phyloP scores from a whole-genome alignment of 2,329 filamentous ascomycete species.

The Fusarium keratoplasticum region DNA sequence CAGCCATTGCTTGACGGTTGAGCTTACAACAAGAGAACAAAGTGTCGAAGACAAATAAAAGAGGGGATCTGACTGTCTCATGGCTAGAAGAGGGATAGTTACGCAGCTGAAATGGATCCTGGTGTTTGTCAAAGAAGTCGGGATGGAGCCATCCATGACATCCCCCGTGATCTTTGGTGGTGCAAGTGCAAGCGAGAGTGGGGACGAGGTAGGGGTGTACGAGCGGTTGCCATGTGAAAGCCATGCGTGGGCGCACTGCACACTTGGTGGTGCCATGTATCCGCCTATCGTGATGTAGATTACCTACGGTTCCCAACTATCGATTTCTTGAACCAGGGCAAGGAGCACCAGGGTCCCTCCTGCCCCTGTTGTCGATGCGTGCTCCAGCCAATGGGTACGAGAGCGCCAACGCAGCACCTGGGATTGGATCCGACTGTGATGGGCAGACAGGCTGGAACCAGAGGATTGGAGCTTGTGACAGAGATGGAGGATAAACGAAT shows the following conservation, averaged over 20 bases:
- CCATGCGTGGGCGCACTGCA: conserved; percentile 18
- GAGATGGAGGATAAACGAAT: neutral
- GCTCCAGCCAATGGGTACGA: conserved; percentile 23
- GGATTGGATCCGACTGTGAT: conserved; percentile 32
- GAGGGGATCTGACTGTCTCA: neutral
- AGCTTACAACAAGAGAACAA: neutral
- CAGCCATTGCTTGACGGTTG: neutral
- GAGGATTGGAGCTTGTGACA: neutral
- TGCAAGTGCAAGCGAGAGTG: neutral
- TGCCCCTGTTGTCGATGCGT: conserved; percentile 16
- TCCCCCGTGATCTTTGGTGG: neutral
- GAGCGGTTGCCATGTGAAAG: conserved; percentile 2
- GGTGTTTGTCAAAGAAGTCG: neutral
- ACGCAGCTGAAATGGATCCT: neutral
- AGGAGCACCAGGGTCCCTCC: neutral
- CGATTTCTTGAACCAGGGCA: neutral
- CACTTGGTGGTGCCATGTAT: conserved; percentile 8
- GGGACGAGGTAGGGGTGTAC: conserved; percentile 11
- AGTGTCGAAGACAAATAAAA: neutral
- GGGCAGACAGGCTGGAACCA: conserved; percentile 7
- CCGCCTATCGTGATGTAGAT: conserved; percentile 1
- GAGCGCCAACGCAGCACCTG: conserved; percentile 25
- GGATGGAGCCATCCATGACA: neutral
- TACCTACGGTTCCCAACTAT: conserved; percentile 3
- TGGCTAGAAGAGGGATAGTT: neutral